A percentile compares a stretch with the other conserved stretches of the same genome.
phyloP scores from a whole-genome alignment of 805 yeast species.

The Metschnikowia kunwiensis region DNA sequence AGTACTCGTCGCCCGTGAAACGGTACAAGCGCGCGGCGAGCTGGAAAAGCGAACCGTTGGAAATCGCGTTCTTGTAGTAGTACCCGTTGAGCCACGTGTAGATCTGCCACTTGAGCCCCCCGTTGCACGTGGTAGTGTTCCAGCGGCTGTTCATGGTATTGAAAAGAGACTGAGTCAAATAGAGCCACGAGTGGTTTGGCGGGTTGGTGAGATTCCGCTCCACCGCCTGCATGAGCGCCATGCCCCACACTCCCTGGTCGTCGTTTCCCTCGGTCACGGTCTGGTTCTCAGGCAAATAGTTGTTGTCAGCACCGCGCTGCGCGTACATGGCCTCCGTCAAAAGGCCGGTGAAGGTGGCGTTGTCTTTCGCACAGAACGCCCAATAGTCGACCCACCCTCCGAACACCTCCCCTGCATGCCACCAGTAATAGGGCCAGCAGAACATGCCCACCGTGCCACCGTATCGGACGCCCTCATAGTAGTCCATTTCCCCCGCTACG shows the following conservation, averaged over 20 bases:
- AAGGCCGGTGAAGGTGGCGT: conserved; percentile 27
- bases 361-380: conserved; percentile 36
- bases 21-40: conserved; percentile 45
- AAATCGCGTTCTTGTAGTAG: conserved; percentile 43
- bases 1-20: conserved; percentile 38
- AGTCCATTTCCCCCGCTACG: conserved; percentile 42
- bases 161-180: conserved; percentile 41
- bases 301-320: conserved; percentile 39
- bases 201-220: conserved; percentile 40
- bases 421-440: conserved; percentile 47
- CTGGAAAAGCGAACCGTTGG: conserved; percentile 44
- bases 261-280: conserved; percentile 48
- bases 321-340: conserved; percentile 40
- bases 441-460: conserved; percentile 51
- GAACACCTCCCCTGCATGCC: conserved; percentile 52
- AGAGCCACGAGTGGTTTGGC: conserved; percentile 36
- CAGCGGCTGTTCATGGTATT: conserved; percentile 46
- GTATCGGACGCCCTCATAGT: conserved; percentile 38
- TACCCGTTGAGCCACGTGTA: conserved; percentile 48
- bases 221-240: conserved; percentile 46
- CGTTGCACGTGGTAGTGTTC: conserved; percentile 37
- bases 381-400: conserved; percentile 45
- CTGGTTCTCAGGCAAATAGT: conserved; percentile 45
- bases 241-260: conserved; percentile 52
- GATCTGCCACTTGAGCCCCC: conserved; percentile 50